Evolutionary conservation across 257 asterid genomes (phyloP).

Genomic region (Solanum pinnatisectum): DNA sequence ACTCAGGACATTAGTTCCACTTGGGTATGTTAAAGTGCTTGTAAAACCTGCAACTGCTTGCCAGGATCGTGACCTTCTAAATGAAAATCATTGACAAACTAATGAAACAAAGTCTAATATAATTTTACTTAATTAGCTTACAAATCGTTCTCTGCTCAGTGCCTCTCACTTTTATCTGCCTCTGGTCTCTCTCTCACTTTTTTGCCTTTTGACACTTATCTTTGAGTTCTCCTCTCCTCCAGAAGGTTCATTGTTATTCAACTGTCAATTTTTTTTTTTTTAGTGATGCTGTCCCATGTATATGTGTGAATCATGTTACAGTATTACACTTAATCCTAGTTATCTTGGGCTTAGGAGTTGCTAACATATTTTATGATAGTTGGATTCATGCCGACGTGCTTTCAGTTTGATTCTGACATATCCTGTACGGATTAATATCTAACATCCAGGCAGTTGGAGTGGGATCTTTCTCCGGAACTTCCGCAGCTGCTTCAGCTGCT

Average conservation of each 20-base stretch:
- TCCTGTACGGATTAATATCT: slow-evolving; percentile 13
- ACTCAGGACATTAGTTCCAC: slow-evolving; percentile 25
- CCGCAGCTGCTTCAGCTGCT: slow-evolving; percentile 75
- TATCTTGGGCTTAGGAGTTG: neutral
- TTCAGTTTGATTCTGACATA: neutral
- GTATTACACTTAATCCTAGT: neutral
- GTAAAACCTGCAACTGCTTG: neutral
- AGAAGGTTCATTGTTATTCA: neutral
- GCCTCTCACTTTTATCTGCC: neutral
- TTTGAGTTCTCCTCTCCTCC: neutral
- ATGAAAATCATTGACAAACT: neutral
- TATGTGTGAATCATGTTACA: neutral
- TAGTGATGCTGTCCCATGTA: neutral
- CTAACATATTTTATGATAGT: neutral
- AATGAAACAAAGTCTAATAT: neutral
- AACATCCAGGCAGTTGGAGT: slow-evolving; percentile 84
- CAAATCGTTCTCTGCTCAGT: neutral
- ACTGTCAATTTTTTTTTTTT: neutral
- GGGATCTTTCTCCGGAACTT: slow-evolving; percentile 86
- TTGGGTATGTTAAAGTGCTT: slow-evolving; percentile 3
- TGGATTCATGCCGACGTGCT: neutral
- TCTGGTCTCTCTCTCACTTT: neutral
- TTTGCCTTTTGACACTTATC: neutral
- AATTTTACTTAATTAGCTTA: neutral
- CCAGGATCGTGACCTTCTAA: neutral